Evolutionary conservation across 2,329 filamentous ascomycete genomes (phyloP), one percentile per base, ranked within the genome.

Genomic region (Aspergillus brunneoviolaceus): DNA sequence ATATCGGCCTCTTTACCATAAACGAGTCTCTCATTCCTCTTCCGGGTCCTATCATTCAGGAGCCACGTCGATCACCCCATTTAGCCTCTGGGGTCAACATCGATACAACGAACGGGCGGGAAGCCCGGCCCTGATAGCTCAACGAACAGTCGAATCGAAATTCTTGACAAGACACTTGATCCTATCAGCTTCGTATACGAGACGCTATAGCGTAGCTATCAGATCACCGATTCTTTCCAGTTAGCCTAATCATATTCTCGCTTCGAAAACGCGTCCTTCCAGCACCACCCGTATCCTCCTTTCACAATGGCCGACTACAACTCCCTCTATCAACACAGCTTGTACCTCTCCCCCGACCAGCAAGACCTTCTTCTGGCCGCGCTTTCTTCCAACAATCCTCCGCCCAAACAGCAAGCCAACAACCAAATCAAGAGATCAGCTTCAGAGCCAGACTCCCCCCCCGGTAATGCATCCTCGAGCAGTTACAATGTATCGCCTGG

Each of bases 351-450:
- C 61, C 87, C 87, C 63, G 86, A 90, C 71, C 89, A 94, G 76
- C 89, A 93, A 80, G 87, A 85, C 70, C 81, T 93, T 61, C 82
- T 94, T 49, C 87, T 90, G 64, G 88, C 89, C 61, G 89, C 90
- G 50, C 85, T 94, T 67, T 89, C 89, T 65, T 89, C 89, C 65
- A 91, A 92, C 72, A 85, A 74, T 39, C 76, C 79, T 14, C 68
- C 73, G 62, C 73, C 71, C 49, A 74, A 71, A 57, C 70, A 69
- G 49, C 64, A 65, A 49, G 65, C 59, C 16, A 64, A 67, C 45
- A 59, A 62, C 49, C 54, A 62, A 14, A 55, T 58, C 5, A 58
- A 69, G n/a, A 66, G 65, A 21, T 42, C 65, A 45, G 74, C 70
- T 47, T 56, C 60, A 19, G 65, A 68, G 25, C 53, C 65, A 4